phyloP scores from a whole-genome alignment of 2,329 filamentous ascomycete species.

The Alternaria viburni region DNA sequence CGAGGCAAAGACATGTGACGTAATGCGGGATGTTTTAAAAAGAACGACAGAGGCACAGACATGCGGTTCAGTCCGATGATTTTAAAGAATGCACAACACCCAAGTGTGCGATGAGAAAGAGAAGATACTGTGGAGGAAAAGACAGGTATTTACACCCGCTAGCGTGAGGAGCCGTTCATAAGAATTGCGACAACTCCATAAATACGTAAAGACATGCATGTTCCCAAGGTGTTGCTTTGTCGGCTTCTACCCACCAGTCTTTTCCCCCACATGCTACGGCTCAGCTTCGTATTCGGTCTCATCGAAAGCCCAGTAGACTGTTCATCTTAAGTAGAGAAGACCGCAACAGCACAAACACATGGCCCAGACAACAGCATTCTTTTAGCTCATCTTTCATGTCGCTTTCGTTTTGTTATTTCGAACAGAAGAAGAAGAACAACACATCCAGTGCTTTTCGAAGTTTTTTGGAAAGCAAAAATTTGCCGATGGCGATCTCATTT shows the following conservation, averaged over 20 bases:
- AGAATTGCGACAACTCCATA: not conserved
- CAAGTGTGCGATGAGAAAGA: not conserved
- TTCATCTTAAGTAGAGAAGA: not conserved
- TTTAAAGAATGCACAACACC: not conserved
- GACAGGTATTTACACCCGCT: not conserved
- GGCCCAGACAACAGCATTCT: no score
- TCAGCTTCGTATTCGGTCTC: not conserved
- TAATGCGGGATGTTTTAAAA: no score
- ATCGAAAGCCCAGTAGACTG: not conserved
- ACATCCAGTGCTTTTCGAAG: not conserved
- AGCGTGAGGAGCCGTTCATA: not conserved
- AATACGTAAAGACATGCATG: not conserved
- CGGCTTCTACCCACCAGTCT: not conserved
- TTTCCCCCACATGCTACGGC: not conserved
- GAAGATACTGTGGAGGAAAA: not conserved
- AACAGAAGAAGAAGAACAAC: not conserved
- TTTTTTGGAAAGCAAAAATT: not conserved
- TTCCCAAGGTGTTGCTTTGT: not conserved
- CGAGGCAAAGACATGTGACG: no score
- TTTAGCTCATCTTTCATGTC: not conserved
- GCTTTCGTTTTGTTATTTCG: not conserved
- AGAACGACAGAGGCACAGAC: no score
- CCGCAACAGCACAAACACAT: not conserved
- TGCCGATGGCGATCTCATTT: fast-evolving
- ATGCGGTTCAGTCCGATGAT: no score